Percentiles rank a stretch among this genome's conserved stretches.
These are phyloP conservation scores for Fusarium chuoi DNA, from an alignment of 2,329 filamentous ascomycete species.

Conservation along the genomic window DNA sequence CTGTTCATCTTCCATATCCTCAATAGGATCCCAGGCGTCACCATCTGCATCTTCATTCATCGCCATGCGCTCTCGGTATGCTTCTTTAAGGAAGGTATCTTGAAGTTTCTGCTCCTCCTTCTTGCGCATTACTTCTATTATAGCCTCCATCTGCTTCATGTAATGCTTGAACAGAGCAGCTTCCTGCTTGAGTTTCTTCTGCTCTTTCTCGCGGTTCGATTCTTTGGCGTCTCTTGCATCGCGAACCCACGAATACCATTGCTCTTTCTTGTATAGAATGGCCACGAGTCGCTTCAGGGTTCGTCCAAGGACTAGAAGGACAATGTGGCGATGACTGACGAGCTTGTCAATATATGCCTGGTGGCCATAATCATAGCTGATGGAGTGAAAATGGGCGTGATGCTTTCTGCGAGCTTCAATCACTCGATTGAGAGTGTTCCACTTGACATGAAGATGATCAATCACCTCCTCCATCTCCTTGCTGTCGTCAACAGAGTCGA, in stretches of 20 bases:
- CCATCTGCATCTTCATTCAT: slow-evolving; percentile 31
- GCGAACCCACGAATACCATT: slow-evolving; percentile 42
- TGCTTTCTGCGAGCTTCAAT: slow-evolving; percentile 43
- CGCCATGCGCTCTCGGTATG: slow-evolving; percentile 37
- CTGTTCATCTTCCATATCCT: slow-evolving; percentile 38
- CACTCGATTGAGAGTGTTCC: slow-evolving; percentile 35
- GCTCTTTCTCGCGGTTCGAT: slow-evolving; percentile 40
- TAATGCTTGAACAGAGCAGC: slow-evolving; percentile 44
- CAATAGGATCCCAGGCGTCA: slow-evolving; percentile 44
- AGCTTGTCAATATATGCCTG: slow-evolving; percentile 43
- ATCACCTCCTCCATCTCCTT: slow-evolving; percentile 26
- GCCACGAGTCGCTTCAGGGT: slow-evolving; percentile 28
- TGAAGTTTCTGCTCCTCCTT: slow-evolving; percentile 43
- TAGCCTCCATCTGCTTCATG: slow-evolving; percentile 38
- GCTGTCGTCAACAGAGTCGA: slow-evolving; percentile 18
- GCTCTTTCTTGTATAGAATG: slow-evolving; percentile 39
- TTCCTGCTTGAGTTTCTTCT: slow-evolving; percentile 45
- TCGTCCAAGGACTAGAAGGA: slow-evolving; percentile 26
- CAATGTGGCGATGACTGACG: slow-evolving; percentile 33
- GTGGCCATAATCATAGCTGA: slow-evolving; percentile 41
- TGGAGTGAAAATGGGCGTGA: slow-evolving; percentile 41
- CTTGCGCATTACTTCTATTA: slow-evolving; percentile 28
- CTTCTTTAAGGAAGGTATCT: slow-evolving; percentile 44
- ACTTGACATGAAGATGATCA: slow-evolving; percentile 38
- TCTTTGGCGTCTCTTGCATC: slow-evolving; percentile 41